Percentiles rank a stretch among this genome's conserved stretches.
Conservation (phyloP, 805 yeast species). For the Metschnikowia kunwiensis region DNA sequence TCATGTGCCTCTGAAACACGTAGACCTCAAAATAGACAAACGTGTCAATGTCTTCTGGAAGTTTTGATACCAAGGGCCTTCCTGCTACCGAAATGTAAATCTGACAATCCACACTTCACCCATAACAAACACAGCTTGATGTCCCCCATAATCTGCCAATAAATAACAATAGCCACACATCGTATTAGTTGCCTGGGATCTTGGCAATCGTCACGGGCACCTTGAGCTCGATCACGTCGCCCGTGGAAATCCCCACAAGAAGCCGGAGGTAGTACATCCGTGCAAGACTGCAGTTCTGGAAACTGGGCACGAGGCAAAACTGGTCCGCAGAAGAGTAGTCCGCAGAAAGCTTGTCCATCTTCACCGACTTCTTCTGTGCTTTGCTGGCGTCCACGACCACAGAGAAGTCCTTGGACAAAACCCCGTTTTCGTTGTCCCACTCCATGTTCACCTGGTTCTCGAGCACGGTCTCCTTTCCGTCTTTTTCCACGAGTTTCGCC, state of each 20-base stretch:
- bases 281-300: constrained; percentile 35
- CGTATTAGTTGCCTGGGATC: constrained; percentile 10
- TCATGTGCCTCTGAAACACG: too few species aligned
- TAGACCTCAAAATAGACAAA: too few species aligned
- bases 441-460: constrained; percentile 2
- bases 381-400: constrained; percentile 27
- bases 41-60: too few species aligned
- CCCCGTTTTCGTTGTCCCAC: constrained; percentile 13
- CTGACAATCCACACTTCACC: too few species aligned
- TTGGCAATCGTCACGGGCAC: constrained; percentile 32
- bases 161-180: too few species aligned
- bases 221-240: constrained; percentile 24
- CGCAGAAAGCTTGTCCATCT: constrained; percentile 3
- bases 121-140: too few species aligned
- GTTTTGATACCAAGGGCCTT: too few species aligned
- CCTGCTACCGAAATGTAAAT: too few species aligned
- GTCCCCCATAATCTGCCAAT: too few species aligned
- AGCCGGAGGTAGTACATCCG: constrained; percentile 34
- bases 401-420: constrained; percentile 22
- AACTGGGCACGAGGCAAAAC: constrained; percentile 37
- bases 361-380: constrained; percentile 20
- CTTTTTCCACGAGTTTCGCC: constrained; percentile 17
- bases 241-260: constrained; percentile 20
- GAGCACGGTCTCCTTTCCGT: constrained; percentile 20
- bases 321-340: constrained; percentile 21